Evolutionary conservation across 2,329 filamentous ascomycete species (phyloP), one percentile per base, ranked within the genome.

Genomic region (Penicillium hesseltinei): DNA sequence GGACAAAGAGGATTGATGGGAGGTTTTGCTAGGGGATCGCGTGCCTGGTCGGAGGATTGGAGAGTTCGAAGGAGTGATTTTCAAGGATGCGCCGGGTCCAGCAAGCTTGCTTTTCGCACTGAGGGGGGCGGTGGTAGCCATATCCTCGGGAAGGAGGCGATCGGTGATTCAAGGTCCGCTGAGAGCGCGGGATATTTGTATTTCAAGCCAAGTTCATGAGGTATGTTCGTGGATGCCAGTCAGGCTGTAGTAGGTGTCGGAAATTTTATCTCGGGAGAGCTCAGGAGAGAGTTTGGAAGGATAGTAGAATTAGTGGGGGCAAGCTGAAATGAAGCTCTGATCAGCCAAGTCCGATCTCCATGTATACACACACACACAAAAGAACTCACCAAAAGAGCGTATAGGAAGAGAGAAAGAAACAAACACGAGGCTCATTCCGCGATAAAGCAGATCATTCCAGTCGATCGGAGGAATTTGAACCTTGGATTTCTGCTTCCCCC

Each of bases 11-110:
- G 78, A 71, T 62, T 77, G 73, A 55, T 75, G 73, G 3, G 74
- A 67, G 33, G 77, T 61, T 69, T 82, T 85, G 63, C 77, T 75
- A 31, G 88, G 85, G 49, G 89, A 88, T 70, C 88, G 84, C 19
- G 84, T 77, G 35, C 84, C 82, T 39, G 86, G 83, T 57, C 81
- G 81, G 47, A 86, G 72, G 69, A 84, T 87, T 54, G 90, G 90
- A 57, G 90, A 92, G 73, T 86, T 91, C 58, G 89, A 88, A 55
- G 91, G 90, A 56, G 90, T 92, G 65, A 88, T 75, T 77, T 86
- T 89, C 64, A 89, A 78, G 44, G 74, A 74, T 51, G 71, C 63
- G 31, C 68, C 65, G 13, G 70, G 64, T 19, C 66, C 70, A 58
- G 65, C 64, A 35, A 70, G 57, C 60, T 75, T 77, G 69, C 64